Evolutionary conservation across 2,329 filamentous ascomycete species (phyloP).

Genomic region (Blastomyces parvus): DNA sequence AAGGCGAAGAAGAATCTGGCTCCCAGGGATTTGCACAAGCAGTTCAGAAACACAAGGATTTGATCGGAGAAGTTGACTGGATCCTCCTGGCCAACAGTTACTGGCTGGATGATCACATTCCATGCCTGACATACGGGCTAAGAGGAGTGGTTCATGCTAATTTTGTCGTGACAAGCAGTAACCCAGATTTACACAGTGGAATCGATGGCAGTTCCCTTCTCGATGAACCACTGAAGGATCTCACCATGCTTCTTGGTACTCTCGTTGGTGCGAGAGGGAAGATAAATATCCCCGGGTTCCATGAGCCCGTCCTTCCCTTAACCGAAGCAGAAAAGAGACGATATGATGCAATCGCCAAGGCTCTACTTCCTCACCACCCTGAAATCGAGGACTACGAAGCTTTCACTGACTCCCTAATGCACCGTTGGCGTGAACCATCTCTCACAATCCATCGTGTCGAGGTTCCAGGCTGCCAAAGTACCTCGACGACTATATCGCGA

Average conservation of each 20-base stretch:
- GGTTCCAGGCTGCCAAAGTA: slow-evolving; percentile 77
- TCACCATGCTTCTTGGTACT: slow-evolving; percentile 71
- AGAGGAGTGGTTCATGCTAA: slow-evolving; percentile 91
- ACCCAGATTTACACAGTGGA: slow-evolving; percentile 86
- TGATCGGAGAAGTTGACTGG: slow-evolving; percentile 87
- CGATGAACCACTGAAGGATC: slow-evolving; percentile 84
- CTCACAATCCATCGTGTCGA: slow-evolving; percentile 90
- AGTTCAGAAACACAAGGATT: slow-evolving; percentile 65
- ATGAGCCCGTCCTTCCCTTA: slow-evolving; percentile 69
- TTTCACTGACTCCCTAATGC: slow-evolving; percentile 80
- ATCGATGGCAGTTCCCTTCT: slow-evolving; percentile 85
- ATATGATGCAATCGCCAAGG: slow-evolving; percentile 73
- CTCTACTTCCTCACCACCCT: slow-evolving; percentile 63
- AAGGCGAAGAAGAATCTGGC: slow-evolving; percentile 93
- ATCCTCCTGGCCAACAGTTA: slow-evolving; percentile 95
- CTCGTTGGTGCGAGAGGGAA: slow-evolving; percentile 72
- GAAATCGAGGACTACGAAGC: slow-evolving; percentile 53
- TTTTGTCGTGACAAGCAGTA: slow-evolving; percentile 72
- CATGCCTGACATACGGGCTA: slow-evolving; percentile 88
- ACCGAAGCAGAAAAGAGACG: slow-evolving; percentile 66
- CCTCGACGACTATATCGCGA: slow-evolving; percentile 74
- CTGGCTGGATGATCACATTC: slow-evolving; percentile 93
- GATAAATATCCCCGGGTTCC: slow-evolving; percentile 79
- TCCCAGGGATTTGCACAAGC: slow-evolving; percentile 83
- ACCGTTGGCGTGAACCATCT: slow-evolving; percentile 89